Base-by-base conservation (phyloP, 2,329 filamentous ascomycete species). In the Berkeleyomyces basicola region DNA sequence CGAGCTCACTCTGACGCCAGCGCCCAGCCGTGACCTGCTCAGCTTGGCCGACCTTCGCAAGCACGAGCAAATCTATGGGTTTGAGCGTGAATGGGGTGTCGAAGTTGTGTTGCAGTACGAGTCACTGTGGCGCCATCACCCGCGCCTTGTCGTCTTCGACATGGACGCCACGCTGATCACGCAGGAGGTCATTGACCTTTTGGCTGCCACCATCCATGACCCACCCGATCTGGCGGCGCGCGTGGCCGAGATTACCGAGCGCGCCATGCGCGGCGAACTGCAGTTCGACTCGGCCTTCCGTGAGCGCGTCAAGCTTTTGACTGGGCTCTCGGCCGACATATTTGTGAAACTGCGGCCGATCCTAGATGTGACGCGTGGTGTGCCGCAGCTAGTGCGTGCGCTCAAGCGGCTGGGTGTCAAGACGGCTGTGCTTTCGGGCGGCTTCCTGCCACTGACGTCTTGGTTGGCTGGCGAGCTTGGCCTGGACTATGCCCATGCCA, bases 131-230 rank as follows among this genome's bases (percentile, higher is more conserved):
- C 79, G 90, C 64, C 81, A 86, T 37, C 83, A 95, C 73, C 91
- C 91, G 67, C 83, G 92, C 7, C 78, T 97, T 9, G 90, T 92
- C 3, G 89, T 96, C 40, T 99, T 99, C 70, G 93, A 99, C 73
- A 99, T 99, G 93, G 93, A 99, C 76, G 93, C 87, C 73, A 99
- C 93, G 0, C 81, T 99, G 65, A 97, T 99, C 71, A 87, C 92
- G 61, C 91, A 99, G 73, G 93, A 99, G 76, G 91, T 96, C 65
- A 97, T 99, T 71, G 93, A 99, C 73, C 85, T 97, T 69, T 85
- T 99, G 63, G 93, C 93, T 3, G 84, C 87, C 61, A 87, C 87
- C 44, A 83, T 96, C 69, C 78, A 75, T 58, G 76, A 87, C 73
- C 76, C 80, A 70, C 74, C 81, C 1, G 88, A 90, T 61, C 81